A percentile compares a stretch with the other conserved stretches of the same genome.
Evolutionary conservation across 495 filamentous ascomycete species (phyloP).

Genomic region (Penicillium maclennaniae): DNA sequence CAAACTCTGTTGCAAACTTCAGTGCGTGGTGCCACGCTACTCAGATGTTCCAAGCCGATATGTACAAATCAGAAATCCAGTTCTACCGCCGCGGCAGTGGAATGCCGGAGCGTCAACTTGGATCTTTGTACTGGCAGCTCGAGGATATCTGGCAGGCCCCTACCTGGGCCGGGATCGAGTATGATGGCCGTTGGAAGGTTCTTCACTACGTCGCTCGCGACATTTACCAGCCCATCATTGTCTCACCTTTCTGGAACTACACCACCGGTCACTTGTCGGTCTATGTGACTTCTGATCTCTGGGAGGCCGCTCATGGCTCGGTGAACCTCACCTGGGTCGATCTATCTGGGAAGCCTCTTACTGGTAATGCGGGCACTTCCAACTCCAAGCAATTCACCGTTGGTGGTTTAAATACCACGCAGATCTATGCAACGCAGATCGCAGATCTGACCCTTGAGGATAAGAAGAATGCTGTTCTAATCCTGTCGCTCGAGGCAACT

Average conservation of each 20-base stretch:
- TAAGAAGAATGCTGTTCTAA: conserved; percentile 47
- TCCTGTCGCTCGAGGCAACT: conserved; percentile 50
- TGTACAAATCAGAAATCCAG: conserved; percentile 60
- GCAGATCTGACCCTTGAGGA: conserved; percentile 33
- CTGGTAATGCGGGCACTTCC: conserved; percentile 31
- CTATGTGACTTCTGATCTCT: conserved; percentile 53
- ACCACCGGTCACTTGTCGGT: conserved; percentile 52
- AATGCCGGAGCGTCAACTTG: conserved; percentile 56
- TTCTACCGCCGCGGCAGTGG: conserved; percentile 64
- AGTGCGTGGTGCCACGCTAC: conserved; percentile 66
- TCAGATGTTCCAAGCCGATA: conserved; percentile 66
- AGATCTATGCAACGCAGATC: conserved; percentile 44
- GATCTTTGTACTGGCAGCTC: conserved; percentile 65
- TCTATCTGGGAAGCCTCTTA: conserved; percentile 33
- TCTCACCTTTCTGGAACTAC: conserved; percentile 59
- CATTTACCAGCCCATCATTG: conserved; percentile 57
- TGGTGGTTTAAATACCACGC: conserved; percentile 59
- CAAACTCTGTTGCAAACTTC: conserved; percentile 58
- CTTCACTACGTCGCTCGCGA: conserved; percentile 59
- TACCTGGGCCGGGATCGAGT: conserved; percentile 63
- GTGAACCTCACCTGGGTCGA: conserved; percentile 40
- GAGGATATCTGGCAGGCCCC: conserved; percentile 70
- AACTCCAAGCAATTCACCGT: conserved; percentile 44
- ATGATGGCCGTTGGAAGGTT: conserved; percentile 62
- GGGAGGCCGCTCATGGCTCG: conserved; percentile 31